These are phyloP conservation scores for Pythium myriotylum DNA, from an alignment of 352 stramenopile genomes.

Conservation along the genomic window DNA sequence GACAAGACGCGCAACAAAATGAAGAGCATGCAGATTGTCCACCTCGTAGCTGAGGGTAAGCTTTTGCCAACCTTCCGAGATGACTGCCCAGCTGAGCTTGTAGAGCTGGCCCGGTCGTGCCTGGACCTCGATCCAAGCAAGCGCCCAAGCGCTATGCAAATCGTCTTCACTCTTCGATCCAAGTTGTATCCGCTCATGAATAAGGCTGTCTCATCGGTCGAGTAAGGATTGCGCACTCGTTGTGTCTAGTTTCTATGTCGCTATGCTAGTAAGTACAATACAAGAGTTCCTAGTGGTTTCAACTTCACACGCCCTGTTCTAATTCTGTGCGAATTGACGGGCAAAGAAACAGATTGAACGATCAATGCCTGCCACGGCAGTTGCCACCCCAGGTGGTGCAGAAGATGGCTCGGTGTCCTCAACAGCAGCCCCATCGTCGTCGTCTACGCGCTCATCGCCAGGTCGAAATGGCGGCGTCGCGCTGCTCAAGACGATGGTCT, in stretches of 20 bases:
- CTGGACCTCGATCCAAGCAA: slow-evolving; percentile 61
- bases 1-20: slow-evolving; percentile 60
- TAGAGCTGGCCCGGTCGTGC: slow-evolving; percentile 58
- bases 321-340: too few relatives aligned
- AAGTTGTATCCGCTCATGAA: slow-evolving; percentile 44
- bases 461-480: slow-evolving; percentile 1
- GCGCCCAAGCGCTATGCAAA: slow-evolving; percentile 70
- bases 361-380: neutral
- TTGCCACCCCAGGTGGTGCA: neutral
- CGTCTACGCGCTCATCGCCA: slow-evolving; percentile 1
- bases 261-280: slow-evolving; percentile 16
- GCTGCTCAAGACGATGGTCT: slow-evolving; percentile 1
- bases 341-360: neutral
- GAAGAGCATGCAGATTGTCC: slow-evolving; percentile 85
- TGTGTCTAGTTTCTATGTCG: neutral
- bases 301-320: neutral
- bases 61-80: slow-evolving; percentile 74
- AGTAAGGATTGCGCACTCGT: slow-evolving; percentile 8
- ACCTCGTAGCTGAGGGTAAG: slow-evolving; percentile 77
- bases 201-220: slow-evolving; percentile 18
- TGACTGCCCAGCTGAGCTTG: slow-evolving; percentile 54
- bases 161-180: slow-evolving; percentile 64
- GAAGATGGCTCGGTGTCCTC: neutral
- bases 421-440: neutral
- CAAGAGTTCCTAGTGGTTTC: slow-evolving; percentile 1